A percentile compares a stretch with the other conserved stretches of the same genome.
These are phyloP conservation scores for Conticribra guillardii DNA, from an alignment of 108 stramenopile genomes.

Conservation along the genomic window DNA sequence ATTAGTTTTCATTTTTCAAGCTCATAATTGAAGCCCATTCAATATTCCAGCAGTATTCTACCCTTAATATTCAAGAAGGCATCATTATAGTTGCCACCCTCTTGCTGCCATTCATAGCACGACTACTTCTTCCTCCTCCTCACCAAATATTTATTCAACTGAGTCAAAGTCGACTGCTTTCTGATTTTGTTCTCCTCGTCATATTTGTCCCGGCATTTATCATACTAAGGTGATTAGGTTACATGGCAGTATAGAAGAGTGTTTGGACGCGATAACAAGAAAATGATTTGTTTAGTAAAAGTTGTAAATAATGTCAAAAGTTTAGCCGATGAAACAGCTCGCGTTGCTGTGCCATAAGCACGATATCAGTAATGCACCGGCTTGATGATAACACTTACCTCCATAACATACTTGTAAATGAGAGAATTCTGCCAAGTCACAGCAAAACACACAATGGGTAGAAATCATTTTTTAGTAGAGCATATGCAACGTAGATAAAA, in stretches of 20 bases:
- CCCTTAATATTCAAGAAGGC: background rate
- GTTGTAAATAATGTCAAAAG: too few species aligned
- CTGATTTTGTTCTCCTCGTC: conserved; percentile 37
- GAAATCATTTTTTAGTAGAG: background rate
- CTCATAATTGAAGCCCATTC: too few species aligned
- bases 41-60: too few species aligned
- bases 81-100: too few species aligned
- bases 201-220: conserved; percentile 40
- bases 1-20: too few species aligned
- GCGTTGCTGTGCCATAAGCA: too few species aligned
- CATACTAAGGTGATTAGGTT: conserved; percentile 16
- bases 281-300: background rate
- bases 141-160: conserved; percentile 49
- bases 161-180: conserved; percentile 28
- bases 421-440: conserved; percentile 43
- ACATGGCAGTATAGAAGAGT: background rate
- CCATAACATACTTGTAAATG: conserved; percentile 83
- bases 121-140: conserved; percentile 37
- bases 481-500: background rate
- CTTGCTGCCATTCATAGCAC: background rate
- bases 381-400: conserved; percentile 45
- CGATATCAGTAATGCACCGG: too few species aligned
- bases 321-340: too few species aligned
- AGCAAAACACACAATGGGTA: background rate
- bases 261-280: background rate